Evolutionary conservation across 257 asterid genomes (phyloP).

Genomic region (Solanum lycopersicoides): DNA sequence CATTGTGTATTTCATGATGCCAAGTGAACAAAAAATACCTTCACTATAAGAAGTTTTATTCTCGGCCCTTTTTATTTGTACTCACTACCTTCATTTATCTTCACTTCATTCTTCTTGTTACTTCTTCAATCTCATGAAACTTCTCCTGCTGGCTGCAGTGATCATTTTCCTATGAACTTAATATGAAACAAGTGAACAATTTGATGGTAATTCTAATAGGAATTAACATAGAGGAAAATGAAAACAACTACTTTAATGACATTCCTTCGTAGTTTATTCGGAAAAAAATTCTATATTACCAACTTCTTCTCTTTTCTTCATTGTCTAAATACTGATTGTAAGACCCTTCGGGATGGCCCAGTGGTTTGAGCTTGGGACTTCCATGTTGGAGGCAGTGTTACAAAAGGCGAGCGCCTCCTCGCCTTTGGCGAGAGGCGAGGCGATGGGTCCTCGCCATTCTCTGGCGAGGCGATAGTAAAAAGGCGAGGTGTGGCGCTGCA

Average conservation of each 20-base stretch:
- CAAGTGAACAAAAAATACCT: background rate
- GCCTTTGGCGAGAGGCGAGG: too few species aligned
- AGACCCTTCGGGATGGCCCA: background rate
- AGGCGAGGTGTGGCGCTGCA: too few species aligned
- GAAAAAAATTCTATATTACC: background rate
- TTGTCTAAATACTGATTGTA: background rate
- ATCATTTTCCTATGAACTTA: background rate
- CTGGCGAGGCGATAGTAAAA: too few species aligned
- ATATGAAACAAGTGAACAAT: background rate
- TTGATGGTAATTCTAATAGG: background rate
- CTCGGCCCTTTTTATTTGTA: background rate
- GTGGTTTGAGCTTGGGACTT: too few species aligned
- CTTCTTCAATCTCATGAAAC: background rate
- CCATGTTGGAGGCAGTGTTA: too few species aligned
- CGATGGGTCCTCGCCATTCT: too few species aligned
- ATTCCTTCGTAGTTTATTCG: background rate
- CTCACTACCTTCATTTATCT: background rate
- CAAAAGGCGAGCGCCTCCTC: too few species aligned
- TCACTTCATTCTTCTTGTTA: background rate
- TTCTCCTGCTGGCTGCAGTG: background rate
- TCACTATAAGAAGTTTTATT: background rate
- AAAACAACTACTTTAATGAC: background rate
- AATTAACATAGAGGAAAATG: background rate
- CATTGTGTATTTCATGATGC: background rate
- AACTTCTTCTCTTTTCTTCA: background rate